These are phyloP conservation scores for Apiotrichum sp. DNA, from an alignment of 1,284 basidiomycete genomes.

Conservation along the genomic window DNA sequence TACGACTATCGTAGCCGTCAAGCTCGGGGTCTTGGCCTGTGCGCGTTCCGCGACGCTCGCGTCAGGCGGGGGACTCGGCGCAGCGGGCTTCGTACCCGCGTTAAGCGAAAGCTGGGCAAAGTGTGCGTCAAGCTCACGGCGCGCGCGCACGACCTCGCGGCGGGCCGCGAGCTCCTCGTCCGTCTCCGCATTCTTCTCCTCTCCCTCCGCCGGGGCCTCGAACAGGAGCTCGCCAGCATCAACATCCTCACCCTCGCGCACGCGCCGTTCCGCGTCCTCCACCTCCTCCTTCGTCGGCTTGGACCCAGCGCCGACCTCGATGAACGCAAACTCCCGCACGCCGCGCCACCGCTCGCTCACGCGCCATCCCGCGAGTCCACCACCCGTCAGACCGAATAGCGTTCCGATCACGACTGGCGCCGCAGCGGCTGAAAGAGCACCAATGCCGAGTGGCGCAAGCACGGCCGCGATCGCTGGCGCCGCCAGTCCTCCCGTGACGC, in stretches of 20 bases:
- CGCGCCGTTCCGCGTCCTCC: conserved; percentile 23
- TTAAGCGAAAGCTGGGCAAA: too few species aligned
- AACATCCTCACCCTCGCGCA: background rate
- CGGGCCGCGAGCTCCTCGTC: too few species aligned
- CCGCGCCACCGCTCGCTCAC: conserved; percentile 51
- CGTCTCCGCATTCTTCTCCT: background rate
- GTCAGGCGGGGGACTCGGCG: too few species aligned
- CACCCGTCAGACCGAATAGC: too few species aligned
- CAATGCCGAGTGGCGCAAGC: conserved; percentile 48
- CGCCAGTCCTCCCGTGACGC: conserved; percentile 54
- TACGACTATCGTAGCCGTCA: conserved; percentile 47
- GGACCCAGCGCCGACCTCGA: conserved; percentile 45
- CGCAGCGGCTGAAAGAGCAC: conserved; percentile 44
- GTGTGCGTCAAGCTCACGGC: background rate
- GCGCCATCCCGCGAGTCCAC: conserved; percentile 48
- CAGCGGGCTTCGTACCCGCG: too few species aligned
- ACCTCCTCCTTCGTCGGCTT: conserved; percentile 37
- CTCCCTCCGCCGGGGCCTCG: conserved; percentile 2
- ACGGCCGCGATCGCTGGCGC: conserved; percentile 51
- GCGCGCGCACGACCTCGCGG: conserved; percentile 3
- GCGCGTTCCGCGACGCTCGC: too few species aligned
- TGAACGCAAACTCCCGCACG: conserved; percentile 51
- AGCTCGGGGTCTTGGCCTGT: background rate
- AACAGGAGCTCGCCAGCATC: too few species aligned
- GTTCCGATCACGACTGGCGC: conserved; percentile 50